Evolutionary conservation across 1,284 basidiomycete species (phyloP).

Genomic region (Malassezia vespertilionis): DNA sequence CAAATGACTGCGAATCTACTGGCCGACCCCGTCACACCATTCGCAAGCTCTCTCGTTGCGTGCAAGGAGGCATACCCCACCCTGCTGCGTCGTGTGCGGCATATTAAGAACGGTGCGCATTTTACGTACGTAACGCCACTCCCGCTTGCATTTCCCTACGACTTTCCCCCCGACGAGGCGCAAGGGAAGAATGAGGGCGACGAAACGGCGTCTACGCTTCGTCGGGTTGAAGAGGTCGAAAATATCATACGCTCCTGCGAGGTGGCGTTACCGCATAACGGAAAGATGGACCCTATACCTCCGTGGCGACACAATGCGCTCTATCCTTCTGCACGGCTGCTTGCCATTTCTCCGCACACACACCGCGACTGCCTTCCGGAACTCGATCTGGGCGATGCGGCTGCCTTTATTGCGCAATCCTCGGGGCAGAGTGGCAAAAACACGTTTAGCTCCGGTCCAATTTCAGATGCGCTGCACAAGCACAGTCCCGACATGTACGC

Average conservation of each 20-base stretch:
- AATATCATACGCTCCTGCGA: conserved; percentile 29
- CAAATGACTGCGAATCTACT: conserved; percentile 61
- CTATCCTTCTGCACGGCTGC: conserved; percentile 50
- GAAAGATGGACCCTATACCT: neutral
- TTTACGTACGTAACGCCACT: conserved; percentile 75
- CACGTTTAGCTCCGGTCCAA: conserved; percentile 38
- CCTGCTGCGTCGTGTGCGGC: conserved; percentile 59
- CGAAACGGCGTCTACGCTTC: conserved; percentile 18
- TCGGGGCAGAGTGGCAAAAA: conserved; percentile 45
- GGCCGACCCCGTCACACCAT: conserved; percentile 56
- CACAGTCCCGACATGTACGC: neutral
- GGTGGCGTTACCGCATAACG: conserved; percentile 18
- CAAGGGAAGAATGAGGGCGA: conserved; percentile 17
- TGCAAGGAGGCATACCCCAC: conserved; percentile 34
- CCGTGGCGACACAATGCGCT: conserved; percentile 15
- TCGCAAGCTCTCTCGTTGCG: conserved; percentile 54
- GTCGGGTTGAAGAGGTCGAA: conserved; percentile 36
- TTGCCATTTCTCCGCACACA: conserved; percentile 58
- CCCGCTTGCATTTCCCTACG: conserved; percentile 73
- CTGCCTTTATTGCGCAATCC: conserved; percentile 54
- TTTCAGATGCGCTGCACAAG: conserved; percentile 7
- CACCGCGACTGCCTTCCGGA: conserved; percentile 68
- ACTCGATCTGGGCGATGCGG: conserved; percentile 73
- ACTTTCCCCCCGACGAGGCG: conserved; percentile 51
- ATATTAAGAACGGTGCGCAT: conserved; percentile 57